Percentiles rank a stretch among this genome's conserved stretches.
phyloP scores from a whole-genome alignment of 75 land plant species.

The Picea glauca region DNA sequence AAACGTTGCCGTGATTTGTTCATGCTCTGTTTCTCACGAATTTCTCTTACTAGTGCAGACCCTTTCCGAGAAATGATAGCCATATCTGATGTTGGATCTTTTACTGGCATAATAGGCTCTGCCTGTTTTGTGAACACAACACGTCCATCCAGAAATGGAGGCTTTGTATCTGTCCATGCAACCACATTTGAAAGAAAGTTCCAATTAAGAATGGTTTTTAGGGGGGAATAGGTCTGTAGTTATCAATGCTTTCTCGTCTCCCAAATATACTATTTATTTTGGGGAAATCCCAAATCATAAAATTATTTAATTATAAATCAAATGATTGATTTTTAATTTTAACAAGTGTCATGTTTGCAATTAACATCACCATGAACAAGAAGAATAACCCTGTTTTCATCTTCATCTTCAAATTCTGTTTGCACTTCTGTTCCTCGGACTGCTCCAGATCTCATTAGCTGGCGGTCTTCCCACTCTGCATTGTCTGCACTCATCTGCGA shows the following conservation, averaged over 20 bases:
- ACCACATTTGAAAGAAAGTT: constrained; percentile 1
- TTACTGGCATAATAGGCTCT: constrained; percentile 93
- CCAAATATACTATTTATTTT: not conserved
- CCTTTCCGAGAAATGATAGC: constrained; percentile 97
- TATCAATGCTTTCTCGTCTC: not conserved
- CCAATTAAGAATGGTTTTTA: not conserved
- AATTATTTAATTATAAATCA: not conserved
- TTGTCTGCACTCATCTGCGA: constrained; percentile 97
- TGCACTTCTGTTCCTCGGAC: constrained; percentile 91
- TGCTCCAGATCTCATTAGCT: constrained; percentile 92
- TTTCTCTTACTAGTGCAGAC: constrained; percentile 80
- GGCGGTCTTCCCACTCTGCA: constrained; percentile 98
- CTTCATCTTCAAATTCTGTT: constrained; percentile 96
- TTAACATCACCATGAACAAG: constrained; percentile 86
- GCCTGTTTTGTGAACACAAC: constrained; percentile 95
- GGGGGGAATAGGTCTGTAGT: not conserved
- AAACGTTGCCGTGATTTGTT: constrained; percentile 93
- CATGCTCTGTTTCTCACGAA: constrained; percentile 87
- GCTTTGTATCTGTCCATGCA: constrained; percentile 78
- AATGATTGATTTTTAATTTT: not conserved
- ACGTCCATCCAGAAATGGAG: constrained; percentile 95
- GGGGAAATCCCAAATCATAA: not conserved
- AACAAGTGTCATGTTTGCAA: not conserved
- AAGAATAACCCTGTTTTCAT: constrained; percentile 91
- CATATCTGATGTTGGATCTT: constrained; percentile 98